Conservation (phyloP, 768 basidiomycete species). For the Galerina marginata region DNA sequence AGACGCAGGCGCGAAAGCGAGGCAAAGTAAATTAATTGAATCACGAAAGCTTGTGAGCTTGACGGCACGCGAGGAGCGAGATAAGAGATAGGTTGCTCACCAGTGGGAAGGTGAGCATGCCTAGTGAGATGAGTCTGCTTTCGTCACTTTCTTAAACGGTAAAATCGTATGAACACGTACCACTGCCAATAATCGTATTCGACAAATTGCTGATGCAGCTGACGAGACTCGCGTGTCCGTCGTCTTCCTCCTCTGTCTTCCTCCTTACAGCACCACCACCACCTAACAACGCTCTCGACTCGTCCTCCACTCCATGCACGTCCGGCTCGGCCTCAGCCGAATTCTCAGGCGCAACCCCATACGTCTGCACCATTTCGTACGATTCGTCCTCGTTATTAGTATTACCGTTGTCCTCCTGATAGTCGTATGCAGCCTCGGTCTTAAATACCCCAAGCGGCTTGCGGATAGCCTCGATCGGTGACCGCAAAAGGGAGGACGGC, state of each 20-base stretch:
- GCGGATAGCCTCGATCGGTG: slow-evolving; percentile 35
- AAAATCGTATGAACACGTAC: slow-evolving; percentile 43
- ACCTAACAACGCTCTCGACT: slow-evolving; percentile 67
- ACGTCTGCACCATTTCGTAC: slow-evolving; percentile 73
- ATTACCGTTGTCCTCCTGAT: slow-evolving; percentile 8
- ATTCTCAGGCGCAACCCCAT: slow-evolving; percentile 58
- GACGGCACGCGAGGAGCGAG: slow-evolving; percentile 11
- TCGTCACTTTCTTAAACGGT: background rate
- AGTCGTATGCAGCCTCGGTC: background rate
- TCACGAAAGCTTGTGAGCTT: background rate
- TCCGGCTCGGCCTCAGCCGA: slow-evolving; percentile 31
- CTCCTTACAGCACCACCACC: slow-evolving; percentile 34
- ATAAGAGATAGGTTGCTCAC: slow-evolving; percentile 43
- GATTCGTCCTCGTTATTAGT: slow-evolving; percentile 28
- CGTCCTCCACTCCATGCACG: slow-evolving; percentile 38
- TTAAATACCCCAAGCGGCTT: slow-evolving; percentile 3
- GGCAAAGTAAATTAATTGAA: too few relatives aligned
- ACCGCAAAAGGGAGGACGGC: background rate
- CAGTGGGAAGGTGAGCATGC: slow-evolving; percentile 89
- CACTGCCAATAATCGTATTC: slow-evolving; percentile 93
- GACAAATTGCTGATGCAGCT: slow-evolving; percentile 81
- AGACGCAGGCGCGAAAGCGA: too few relatives aligned
- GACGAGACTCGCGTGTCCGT: slow-evolving; percentile 71
- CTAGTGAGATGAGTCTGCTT: slow-evolving; percentile 38
- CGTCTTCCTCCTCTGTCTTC: slow-evolving; percentile 34